Evolutionary conservation across 768 basidiomycete genomes (phyloP).

Genomic region (Serpula lacrymans): DNA sequence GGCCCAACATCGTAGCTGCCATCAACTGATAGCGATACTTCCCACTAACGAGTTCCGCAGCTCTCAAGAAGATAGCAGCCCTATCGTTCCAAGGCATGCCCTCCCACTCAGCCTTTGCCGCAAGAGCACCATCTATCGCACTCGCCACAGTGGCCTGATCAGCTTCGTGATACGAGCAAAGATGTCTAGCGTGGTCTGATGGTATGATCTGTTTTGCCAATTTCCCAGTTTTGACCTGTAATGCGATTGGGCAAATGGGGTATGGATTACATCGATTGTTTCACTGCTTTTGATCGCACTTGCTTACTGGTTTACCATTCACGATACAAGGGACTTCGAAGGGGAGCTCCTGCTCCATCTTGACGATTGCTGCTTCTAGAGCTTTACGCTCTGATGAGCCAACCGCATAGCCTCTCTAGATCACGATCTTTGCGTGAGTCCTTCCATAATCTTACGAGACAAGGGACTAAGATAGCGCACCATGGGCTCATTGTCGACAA

Average conservation of each 20-base stretch:
- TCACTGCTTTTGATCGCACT: background rate
- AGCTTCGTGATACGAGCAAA: constrained; percentile 89
- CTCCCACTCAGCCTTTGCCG: constrained; percentile 90
- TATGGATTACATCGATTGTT: background rate
- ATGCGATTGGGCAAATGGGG: constrained; percentile 1
- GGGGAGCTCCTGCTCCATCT: constrained; percentile 82
- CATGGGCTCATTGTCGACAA: constrained; percentile 92
- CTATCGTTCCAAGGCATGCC: constrained; percentile 94
- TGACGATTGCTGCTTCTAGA: constrained; percentile 65
- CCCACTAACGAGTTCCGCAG: constrained; percentile 91
- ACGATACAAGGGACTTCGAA: constrained; percentile 93
- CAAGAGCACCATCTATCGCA: constrained; percentile 86
- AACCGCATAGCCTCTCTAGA: constrained; percentile 70
- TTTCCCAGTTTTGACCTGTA: constrained; percentile 77
- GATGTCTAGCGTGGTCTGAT: constrained; percentile 75
- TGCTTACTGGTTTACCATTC: constrained; percentile 78
- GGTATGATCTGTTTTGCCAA: constrained; percentile 80
- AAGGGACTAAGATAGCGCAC: constrained; percentile 36
- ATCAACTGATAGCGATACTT: constrained; percentile 95
- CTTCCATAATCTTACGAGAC: background rate
- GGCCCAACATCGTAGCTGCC: constrained; percentile 96
- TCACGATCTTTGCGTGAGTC: constrained; percentile 2
- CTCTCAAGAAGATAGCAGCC: constrained; percentile 97
- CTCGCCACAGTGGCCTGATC: constrained; percentile 66
- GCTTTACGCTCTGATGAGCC: constrained; percentile 75